A percentile compares a stretch with the other conserved stretches of the same genome.
These are phyloP conservation scores for Aspergillus sp. DNA, from an alignment of 2,329 filamentous ascomycete species.

Conservation along the genomic window DNA sequence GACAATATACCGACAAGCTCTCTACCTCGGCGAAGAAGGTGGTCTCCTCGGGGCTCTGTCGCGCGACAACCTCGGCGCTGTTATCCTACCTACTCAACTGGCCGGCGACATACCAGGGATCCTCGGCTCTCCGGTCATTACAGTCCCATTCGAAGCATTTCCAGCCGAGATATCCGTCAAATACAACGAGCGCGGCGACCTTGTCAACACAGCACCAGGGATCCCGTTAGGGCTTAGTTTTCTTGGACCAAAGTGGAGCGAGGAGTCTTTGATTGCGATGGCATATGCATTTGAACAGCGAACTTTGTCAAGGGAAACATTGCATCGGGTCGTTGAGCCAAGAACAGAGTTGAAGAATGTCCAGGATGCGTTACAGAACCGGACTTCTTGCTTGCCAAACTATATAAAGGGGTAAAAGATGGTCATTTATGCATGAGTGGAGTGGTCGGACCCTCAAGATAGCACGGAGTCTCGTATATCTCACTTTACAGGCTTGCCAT, in stretches of 20 bases:
- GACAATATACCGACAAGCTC: conserved; percentile 58
- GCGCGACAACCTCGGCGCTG: conserved; percentile 62
- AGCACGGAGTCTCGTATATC: neutral
- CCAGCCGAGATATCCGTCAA: conserved; percentile 49
- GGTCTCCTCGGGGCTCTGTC: conserved; percentile 65
- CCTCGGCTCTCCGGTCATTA: conserved; percentile 64
- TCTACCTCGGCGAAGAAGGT: conserved; percentile 60
- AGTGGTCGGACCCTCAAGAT: too few species aligned
- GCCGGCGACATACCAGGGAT: conserved; percentile 57
- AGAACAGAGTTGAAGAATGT: conserved; percentile 47
- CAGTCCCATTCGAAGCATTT: conserved; percentile 65
- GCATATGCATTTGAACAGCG: conserved; percentile 72
- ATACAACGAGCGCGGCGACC: conserved; percentile 52
- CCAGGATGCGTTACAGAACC: neutral
- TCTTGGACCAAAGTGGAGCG: conserved; percentile 63
- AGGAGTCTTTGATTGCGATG: conserved; percentile 65
- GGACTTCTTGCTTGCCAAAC: neutral
- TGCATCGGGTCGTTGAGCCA: conserved; percentile 56
- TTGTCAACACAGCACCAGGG: conserved; percentile 60
- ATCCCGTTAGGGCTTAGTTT: conserved; percentile 67
- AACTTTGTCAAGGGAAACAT: conserved; percentile 53
- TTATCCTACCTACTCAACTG: conserved; percentile 62
- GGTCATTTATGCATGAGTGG: neutral
- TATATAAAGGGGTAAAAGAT: neutral
- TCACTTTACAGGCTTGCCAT: neutral